Base-by-base conservation (phyloP, 306 rosid genomes). In the Acmispon strigosus region DNA sequence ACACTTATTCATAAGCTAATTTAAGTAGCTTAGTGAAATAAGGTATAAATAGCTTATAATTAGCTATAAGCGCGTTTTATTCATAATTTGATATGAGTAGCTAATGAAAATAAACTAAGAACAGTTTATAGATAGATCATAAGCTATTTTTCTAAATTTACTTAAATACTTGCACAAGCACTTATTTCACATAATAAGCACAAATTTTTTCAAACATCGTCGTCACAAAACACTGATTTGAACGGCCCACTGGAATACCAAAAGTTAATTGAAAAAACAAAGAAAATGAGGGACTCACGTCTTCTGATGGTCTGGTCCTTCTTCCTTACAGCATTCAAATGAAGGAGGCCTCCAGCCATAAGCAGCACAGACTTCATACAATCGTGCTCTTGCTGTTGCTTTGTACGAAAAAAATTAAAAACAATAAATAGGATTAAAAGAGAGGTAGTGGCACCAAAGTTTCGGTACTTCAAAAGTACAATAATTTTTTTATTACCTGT, bases 241-340 rank as follows among this genome's bases (percentile, higher is more conserved):
- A 53, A 39, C 4, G 4, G 3, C 32, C 4, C 32, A 27, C 22
- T 12, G 41, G 44, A 69, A 54, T 39, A 54, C 8, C 5, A 14
- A 12, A 37, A 14, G 4, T 8, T 4, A 37, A 39, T 32, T 32
- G 22, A 22, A n/a, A 27, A 50, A 65, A 65, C 57, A 47, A 18
- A 72, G 66, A 59, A 45, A 24, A 50, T 19, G 4, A 47, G 51
- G 43, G 63, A 76, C 83, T 85, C 81, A 82, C 86, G 64, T 41
- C 75, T 82, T 91, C 57, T 83, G 39, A 77, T 94, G 97, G 81
- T 80, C 67, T 57, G 88, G 97, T 72, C 99, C 99, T 65, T 86
- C 97, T 69, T 87, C 96, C 8, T 76, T 77, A 84, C 87, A 74
- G 81, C 95, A 87, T 63, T 89, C 91, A 74, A 94, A 89, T 45